These are phyloP conservation scores for Afroboletus lepidellus DNA, from an alignment of 1,284 basidiomycete genomes.

Conservation along the genomic window DNA sequence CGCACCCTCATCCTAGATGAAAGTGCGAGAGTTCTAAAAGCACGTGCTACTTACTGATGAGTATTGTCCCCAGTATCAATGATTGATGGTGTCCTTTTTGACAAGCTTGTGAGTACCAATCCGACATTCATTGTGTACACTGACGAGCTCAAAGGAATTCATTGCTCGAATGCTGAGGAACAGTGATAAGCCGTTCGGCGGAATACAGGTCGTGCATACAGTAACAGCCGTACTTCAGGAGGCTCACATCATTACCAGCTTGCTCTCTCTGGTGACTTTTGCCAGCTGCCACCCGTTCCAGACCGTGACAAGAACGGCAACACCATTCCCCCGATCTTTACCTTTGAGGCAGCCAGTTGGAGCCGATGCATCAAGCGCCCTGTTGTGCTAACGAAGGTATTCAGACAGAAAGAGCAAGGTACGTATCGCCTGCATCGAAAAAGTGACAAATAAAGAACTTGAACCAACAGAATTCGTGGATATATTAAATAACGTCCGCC, in stretches of 20 bases:
- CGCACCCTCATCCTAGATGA: slow-evolving; percentile 94
- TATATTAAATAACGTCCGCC: slow-evolving; percentile 90
- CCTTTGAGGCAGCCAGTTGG: slow-evolving; percentile 91
- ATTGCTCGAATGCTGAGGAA: slow-evolving; percentile 68
- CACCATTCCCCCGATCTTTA: slow-evolving; percentile 53
- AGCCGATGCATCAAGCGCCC: slow-evolving; percentile 71
- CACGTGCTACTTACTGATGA: slow-evolving; percentile 1
- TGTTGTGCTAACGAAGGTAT: slow-evolving; percentile 89
- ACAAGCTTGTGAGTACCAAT: slow-evolving; percentile 59
- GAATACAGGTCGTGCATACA: slow-evolving; percentile 71
- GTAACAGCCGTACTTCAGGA: neutral
- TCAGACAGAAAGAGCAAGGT: slow-evolving; percentile 74
- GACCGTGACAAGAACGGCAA: slow-evolving; percentile 36
- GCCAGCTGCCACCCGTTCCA: slow-evolving; percentile 90
- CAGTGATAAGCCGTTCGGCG: slow-evolving; percentile 79
- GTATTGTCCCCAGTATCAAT: slow-evolving; percentile 75
- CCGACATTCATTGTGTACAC: neutral
- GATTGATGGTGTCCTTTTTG: slow-evolving; percentile 92
- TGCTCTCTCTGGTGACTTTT: slow-evolving; percentile 93
- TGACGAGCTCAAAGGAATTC: slow-evolving; percentile 34
- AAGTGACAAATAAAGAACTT: slow-evolving; percentile 6
- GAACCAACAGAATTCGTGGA: slow-evolving; percentile 70
- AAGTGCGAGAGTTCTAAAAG: slow-evolving; percentile 46
- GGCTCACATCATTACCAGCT: slow-evolving; percentile 43
- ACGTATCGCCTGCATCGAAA: slow-evolving; percentile 15